A percentile compares a stretch with the other conserved stretches of the same genome.
These are phyloP conservation scores for Saccharomycopsis sp. DNA, from an alignment of 805 yeast genomes.

Conservation along the genomic window DNA sequence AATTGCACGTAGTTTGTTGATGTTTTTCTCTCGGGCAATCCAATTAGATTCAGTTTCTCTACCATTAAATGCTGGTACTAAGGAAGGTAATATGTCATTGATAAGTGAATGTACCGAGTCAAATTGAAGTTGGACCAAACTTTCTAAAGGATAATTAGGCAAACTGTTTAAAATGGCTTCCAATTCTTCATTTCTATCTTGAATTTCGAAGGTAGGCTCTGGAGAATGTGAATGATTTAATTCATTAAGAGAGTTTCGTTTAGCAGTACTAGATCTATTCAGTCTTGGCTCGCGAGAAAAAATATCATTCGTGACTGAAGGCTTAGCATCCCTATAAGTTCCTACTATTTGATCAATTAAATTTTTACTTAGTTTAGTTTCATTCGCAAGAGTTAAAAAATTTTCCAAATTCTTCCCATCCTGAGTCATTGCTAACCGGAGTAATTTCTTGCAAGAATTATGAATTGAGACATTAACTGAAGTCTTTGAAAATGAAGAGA, in stretches of 20 bases:
- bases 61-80: too few species aligned
- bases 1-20: constrained; percentile 28
- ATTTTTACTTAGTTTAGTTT: background rate
- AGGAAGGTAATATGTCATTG: too few species aligned
- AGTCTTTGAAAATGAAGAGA: constrained; percentile 7
- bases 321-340: background rate
- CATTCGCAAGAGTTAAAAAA: constrained; percentile 8
- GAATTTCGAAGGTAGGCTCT: background rate
- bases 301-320: background rate
- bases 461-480: constrained; percentile 4
- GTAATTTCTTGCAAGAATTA: constrained; percentile 3
- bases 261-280: background rate
- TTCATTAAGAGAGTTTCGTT: background rate
- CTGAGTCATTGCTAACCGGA: constrained; percentile 5
- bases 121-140: constrained; percentile 30
- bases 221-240: background rate
- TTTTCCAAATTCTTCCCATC: constrained; percentile 1
- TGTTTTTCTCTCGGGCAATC: constrained; percentile 6
- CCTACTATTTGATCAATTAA: background rate
- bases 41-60: constrained; percentile 47
- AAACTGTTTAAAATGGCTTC: constrained; percentile 23
- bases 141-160: constrained; percentile 36
- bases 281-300: background rate
- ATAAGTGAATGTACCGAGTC: constrained; percentile 24
- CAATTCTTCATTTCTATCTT: constrained; percentile 2